phyloP scores from a whole-genome alignment of 2,329 filamentous ascomycete species.

The Fusarium luffae region DNA sequence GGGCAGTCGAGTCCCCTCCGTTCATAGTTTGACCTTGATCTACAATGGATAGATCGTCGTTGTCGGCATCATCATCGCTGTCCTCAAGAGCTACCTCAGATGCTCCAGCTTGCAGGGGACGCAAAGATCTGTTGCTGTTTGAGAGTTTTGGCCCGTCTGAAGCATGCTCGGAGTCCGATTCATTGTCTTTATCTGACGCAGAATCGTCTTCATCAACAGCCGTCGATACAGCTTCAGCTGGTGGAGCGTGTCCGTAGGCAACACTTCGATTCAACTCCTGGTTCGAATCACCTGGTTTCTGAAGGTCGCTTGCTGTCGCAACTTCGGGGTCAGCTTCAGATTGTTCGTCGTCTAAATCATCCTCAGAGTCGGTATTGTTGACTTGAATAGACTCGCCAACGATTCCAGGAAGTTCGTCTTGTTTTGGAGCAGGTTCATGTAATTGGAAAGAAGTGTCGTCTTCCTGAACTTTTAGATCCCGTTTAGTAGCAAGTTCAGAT shows the following conservation, averaged over 20 bases:
- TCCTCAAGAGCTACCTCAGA: background rate
- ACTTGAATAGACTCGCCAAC: background rate
- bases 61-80: background rate
- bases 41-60: background rate
- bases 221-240: background rate
- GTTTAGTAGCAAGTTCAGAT: background rate
- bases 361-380: slow-evolving; percentile 4
- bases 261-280: background rate
- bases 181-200: background rate
- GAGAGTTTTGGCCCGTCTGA: background rate
- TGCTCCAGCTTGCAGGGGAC: background rate
- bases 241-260: background rate
- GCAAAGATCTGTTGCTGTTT: background rate
- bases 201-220: background rate
- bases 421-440: background rate
- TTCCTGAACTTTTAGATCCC: slow-evolving; percentile 1
- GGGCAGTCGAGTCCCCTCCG: background rate
- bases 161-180: slow-evolving; percentile 7
- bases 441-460: background rate
- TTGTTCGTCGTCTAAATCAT: slow-evolving; percentile 8
- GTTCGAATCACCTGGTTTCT: background rate
- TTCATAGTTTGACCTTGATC: background rate
- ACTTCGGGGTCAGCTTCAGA: background rate
- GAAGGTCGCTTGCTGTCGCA: background rate
- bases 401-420: background rate